These are phyloP conservation scores for Pseudonitzschia multistriata DNA, from an alignment of 108 stramenopile genomes.

Conservation along the genomic window DNA sequence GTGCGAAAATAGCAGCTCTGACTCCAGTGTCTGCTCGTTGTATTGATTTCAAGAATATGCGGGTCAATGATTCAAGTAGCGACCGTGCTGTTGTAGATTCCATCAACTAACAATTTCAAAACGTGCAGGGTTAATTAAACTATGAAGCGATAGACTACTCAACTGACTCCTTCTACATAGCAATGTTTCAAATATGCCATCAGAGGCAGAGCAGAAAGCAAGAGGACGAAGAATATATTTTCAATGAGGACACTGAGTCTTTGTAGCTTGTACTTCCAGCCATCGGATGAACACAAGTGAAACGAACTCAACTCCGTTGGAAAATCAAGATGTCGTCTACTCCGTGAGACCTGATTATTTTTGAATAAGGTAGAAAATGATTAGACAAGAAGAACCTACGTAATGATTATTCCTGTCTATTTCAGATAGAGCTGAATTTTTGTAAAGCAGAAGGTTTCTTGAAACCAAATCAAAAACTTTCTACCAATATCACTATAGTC, in stretches of 20 bases:
- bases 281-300: background rate
- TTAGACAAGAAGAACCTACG: no score
- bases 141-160: background rate
- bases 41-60: constrained; percentile 44
- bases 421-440: background rate
- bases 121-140: constrained; percentile 1
- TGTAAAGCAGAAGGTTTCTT: background rate
- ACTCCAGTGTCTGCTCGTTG: constrained; percentile 47
- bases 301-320: background rate
- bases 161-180: background rate
- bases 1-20: constrained; percentile 18
- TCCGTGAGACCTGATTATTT: no score
- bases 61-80: constrained; percentile 14
- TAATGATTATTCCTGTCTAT: no score
- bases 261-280: no score
- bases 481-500: constrained; percentile 1
- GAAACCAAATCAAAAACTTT: background rate
- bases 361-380: no score
- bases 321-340: background rate
- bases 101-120: background rate
- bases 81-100: constrained; percentile 4
- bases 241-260: no score
- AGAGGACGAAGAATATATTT: no score
- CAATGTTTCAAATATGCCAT: background rate
- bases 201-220: background rate